phyloP scores from a whole-genome alignment of 345 rosid genomes.

The Syzygium oleosum region DNA sequence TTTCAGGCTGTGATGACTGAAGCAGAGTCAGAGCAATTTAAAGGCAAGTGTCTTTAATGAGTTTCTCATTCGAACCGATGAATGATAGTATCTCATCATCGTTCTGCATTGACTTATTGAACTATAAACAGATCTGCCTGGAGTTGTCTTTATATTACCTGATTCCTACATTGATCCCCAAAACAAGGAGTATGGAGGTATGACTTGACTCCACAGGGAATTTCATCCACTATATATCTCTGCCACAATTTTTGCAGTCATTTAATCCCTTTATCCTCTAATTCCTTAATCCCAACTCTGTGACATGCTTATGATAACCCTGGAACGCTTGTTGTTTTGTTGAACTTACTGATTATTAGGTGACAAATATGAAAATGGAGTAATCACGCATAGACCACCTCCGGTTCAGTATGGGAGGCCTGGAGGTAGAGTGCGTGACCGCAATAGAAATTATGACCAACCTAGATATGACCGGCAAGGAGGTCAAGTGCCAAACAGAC shows the following conservation, averaged over 20 bases:
- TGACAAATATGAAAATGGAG: constrained; percentile 83
- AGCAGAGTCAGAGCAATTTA: constrained; percentile 70
- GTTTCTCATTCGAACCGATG: background rate
- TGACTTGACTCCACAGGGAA: background rate
- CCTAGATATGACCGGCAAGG: constrained; percentile 35
- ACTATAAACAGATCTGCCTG: constrained; percentile 50
- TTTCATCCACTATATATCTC: background rate
- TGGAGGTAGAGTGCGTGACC: constrained; percentile 27
- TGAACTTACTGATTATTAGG: constrained; percentile 24
- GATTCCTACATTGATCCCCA: constrained; percentile 90
- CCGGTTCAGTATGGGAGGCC: constrained; percentile 40
- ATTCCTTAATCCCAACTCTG: background rate
- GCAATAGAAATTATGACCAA: constrained; percentile 18
- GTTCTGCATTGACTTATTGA: background rate
- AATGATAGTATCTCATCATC: background rate
- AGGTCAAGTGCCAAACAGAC: constrained; percentile 27
- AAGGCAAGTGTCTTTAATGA: constrained; percentile 20
- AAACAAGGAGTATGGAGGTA: constrained; percentile 93
- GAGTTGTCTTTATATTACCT: constrained; percentile 80
- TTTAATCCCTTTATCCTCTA: background rate
- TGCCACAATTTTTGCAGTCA: background rate
- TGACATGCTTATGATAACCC: background rate
- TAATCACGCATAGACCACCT: constrained; percentile 73
- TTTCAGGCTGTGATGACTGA: constrained; percentile 94
- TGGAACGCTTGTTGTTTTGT: background rate